Base-by-base conservation (phyloP, 2,329 filamentous ascomycete genomes). In the Ciborinia camelliae region DNA sequence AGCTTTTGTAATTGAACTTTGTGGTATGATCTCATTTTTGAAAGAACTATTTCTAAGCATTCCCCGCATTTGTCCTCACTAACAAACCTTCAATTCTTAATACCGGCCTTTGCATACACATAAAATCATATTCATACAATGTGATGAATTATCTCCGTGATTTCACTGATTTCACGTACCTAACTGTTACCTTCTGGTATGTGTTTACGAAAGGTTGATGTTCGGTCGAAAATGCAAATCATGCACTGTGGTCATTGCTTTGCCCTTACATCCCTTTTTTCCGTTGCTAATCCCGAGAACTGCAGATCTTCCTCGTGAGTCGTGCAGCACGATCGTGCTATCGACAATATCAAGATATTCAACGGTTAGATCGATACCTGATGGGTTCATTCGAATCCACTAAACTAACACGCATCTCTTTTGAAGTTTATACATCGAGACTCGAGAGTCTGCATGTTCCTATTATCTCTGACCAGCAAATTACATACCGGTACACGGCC, bases 21-120 rank as follows among this genome's bases (percentile, higher is more conserved):
- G 20, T 20, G 20, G 15, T 18, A 45, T 35, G 20, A 58, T 58
- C 20, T 26, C 41, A 47, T 58, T 20, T 30, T 6, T 35, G 28
- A 59, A 35, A 47, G 55, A 20, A 35, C 15, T 14, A 58, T 58
- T 58, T 12, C 41, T 47, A 58, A 59, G 43, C 55, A 47, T 35
- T 59, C 28, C 9, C 41, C 41, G 41, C 41, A 47, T 59, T 26
- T 30, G 12, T 32, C 32, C 20, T 45, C 39, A 10, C 10, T 43
- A 7, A 3, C 14, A 20, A n/a, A 7, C 4, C 54, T n/a, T 58
- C 18, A 23, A 18, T 47, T 18, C 54, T 47, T 47, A 35, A 58
- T 20, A 12, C 28, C 28, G 41, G n/a, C 9, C n/a, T 8, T 14
- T 18, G 20, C 41, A 58, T 47, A 58, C 39, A 23, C 2, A 23